Evolutionary conservation across 176 grass and related monocot species (phyloP).

Genomic region (Eragrostis curvula): DNA sequence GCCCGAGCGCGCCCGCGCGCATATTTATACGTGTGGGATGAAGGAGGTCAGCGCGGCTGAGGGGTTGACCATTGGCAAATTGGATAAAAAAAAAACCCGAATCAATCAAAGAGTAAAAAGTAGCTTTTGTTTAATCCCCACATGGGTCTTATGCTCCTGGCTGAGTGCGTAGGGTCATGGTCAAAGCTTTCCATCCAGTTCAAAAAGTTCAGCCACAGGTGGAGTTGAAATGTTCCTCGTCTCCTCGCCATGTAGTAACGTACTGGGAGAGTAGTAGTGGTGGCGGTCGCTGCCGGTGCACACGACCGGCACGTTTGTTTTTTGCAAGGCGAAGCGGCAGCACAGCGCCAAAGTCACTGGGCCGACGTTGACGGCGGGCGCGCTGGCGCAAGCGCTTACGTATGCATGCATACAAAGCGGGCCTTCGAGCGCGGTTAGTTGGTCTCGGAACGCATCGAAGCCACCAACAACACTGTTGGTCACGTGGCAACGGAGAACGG

Average conservation of each 20-base stretch:
- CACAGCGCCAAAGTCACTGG: not conserved
- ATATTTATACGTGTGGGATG: not conserved
- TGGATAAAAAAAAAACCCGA: not conserved
- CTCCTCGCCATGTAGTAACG: too few relatives aligned
- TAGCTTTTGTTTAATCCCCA: not conserved
- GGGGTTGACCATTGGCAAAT: not conserved
- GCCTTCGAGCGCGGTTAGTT: not conserved
- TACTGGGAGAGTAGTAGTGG: too few relatives aligned
- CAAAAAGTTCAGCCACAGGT: not conserved
- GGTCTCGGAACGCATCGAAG: not conserved
- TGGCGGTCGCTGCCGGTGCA: too few relatives aligned
- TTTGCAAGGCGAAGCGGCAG: too few relatives aligned
- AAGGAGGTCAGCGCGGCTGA: not conserved
- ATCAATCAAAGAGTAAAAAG: not conserved
- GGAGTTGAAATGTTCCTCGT: not conserved
- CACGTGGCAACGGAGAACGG: not conserved
- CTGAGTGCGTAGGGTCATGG: not conserved
- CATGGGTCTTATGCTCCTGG: not conserved
- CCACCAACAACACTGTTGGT: not conserved
- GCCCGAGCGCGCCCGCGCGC: too few relatives aligned
- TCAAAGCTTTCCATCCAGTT: not conserved
- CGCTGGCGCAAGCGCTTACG: constrained; percentile 28
- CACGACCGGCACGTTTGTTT: too few relatives aligned
- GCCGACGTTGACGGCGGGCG: not conserved
- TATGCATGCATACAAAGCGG: not conserved